These are phyloP conservation scores for Boeremia lycopersici DNA, from an alignment of 2,329 filamentous ascomycete species.

Conservation along the genomic window DNA sequence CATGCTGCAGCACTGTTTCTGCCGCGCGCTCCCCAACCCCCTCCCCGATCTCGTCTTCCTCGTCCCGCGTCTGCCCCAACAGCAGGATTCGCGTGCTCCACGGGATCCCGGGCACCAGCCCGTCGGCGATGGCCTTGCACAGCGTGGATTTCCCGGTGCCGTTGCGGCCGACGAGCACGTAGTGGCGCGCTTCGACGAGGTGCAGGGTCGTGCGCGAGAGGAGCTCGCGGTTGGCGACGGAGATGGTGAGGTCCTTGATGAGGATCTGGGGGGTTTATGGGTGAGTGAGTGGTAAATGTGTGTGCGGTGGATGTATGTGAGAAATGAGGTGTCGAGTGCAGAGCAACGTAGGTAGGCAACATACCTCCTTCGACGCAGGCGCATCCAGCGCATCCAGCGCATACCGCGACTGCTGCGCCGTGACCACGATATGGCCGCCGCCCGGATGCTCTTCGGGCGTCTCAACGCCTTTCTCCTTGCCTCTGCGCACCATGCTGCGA, in stretches of 20 bases:
- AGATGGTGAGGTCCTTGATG: slow-evolving; percentile 73
- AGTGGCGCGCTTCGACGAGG: slow-evolving; percentile 74
- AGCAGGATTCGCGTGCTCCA: slow-evolving; percentile 45
- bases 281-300: not conserved
- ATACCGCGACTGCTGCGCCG: slow-evolving; percentile 48
- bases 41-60: slow-evolving; percentile 42
- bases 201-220: slow-evolving; percentile 72
- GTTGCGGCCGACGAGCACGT: slow-evolving; percentile 80
- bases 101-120: slow-evolving; percentile 71
- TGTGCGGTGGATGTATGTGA: not conserved
- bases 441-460: slow-evolving; percentile 29
- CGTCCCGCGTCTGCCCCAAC: slow-evolving; percentile 42
- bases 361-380: slow-evolving; percentile 46
- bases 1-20: slow-evolving; percentile 67
- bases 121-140: slow-evolving; percentile 75
- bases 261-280: slow-evolving; percentile 44
- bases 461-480: slow-evolving; percentile 22
- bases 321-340: not conserved
- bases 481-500: slow-evolving; percentile 43
- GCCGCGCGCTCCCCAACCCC: slow-evolving; percentile 23
- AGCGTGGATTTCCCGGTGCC: slow-evolving; percentile 84
- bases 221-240: slow-evolving; percentile 68
- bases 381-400: slow-evolving; percentile 48
- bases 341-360: not conserved
- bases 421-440: slow-evolving; percentile 40